Conservation (phyloP, 1,284 basidiomycete genomes). For the Ustilago tritici region DNA sequence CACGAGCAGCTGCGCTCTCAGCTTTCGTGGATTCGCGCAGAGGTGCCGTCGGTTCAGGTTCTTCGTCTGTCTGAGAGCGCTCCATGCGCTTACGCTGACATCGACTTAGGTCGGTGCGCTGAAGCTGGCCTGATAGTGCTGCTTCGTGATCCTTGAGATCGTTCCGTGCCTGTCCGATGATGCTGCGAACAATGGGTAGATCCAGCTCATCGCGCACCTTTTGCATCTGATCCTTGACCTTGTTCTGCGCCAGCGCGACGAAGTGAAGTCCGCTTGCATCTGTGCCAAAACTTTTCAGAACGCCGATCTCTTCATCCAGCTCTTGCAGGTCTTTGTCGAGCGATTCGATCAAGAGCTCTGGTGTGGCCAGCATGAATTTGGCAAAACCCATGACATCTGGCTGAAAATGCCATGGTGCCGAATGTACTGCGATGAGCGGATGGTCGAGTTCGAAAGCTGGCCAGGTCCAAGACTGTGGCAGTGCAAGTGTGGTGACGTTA, state of each 20-base stretch:
- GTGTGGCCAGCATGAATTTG: conserved; percentile 96
- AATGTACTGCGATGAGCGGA: conserved; percentile 83
- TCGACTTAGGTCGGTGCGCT: conserved; percentile 48
- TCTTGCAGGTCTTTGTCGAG: conserved; percentile 81
- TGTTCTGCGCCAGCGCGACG: conserved; percentile 77
- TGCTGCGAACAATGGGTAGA: conserved; percentile 52
- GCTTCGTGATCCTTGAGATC: conserved; percentile 74
- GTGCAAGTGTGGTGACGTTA: conserved; percentile 92
- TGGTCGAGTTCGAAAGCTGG: conserved; percentile 71
- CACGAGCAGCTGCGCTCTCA: conserved; percentile 10
- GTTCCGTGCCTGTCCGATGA: conserved; percentile 71
- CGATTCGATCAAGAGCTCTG: conserved; percentile 78
- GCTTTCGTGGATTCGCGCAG: neutral
- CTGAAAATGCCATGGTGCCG: conserved; percentile 93
- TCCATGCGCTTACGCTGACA: conserved; percentile 51
- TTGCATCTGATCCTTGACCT: conserved; percentile 64
- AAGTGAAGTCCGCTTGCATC: conserved; percentile 84
- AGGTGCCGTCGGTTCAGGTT: conserved; percentile 19
- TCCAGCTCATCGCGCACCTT: conserved; percentile 60
- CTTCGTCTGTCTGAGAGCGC: conserved; percentile 41
- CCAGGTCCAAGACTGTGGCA: conserved; percentile 92
- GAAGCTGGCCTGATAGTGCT: conserved; percentile 29
- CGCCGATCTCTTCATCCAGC: conserved; percentile 75
- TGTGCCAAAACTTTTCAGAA: conserved; percentile 72
- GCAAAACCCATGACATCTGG: conserved; percentile 90